Base-by-base conservation (phyloP, 148 eudicot genomes). In the Rhododendron ovatum region DNA sequence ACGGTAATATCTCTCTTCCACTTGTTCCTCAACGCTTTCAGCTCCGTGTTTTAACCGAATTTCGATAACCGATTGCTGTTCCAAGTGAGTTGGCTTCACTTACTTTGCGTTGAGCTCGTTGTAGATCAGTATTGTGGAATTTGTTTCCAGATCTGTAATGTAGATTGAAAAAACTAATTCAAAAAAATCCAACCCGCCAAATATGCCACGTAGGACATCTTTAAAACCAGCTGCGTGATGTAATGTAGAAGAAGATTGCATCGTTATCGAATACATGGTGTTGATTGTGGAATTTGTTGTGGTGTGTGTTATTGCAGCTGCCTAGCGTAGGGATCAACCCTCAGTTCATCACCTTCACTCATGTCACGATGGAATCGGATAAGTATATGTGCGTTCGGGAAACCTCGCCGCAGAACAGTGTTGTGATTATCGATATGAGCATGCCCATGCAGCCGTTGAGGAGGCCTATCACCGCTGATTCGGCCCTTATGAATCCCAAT, bases 361-460 rank as follows among this genome's bases (percentile, higher is more conserved):
- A 97, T 90, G 98, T 97, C 65, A 97, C 98, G 7, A 97, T 97
- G 99, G 99, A 97, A 93, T 97, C 99, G 5, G 99, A 97, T 59
- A 97, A 94, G 93, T 97, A 92, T 80, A 94, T 96, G 85, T 95
- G 99, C 88, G 98, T 96, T 57, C 92, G 99, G 67, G 99, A 96
- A 90, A 96, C 99, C 2, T 86, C 98, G 15, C 99, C 99, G 18
- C 99, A 96, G 86, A 96, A 96, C 84, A 95, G 98, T 91, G 98
- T 96, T 67, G 99, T 96, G 12, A 96, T 95, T 86, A 89, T 96
- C 50, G 99, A 96, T 83, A 96, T 95, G 98, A 95, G n/a, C 86
- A 93, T 96, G 99, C 99, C 99, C 13, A 95, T 88, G 90, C 99
- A 96, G 90, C 99, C 99, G 2, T 89, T 96, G 89, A 90, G 99